Evolutionary conservation across 495 filamentous ascomycete genomes (phyloP), one percentile per base, ranked within the genome.

Genomic region (Penicillium soppii): DNA sequence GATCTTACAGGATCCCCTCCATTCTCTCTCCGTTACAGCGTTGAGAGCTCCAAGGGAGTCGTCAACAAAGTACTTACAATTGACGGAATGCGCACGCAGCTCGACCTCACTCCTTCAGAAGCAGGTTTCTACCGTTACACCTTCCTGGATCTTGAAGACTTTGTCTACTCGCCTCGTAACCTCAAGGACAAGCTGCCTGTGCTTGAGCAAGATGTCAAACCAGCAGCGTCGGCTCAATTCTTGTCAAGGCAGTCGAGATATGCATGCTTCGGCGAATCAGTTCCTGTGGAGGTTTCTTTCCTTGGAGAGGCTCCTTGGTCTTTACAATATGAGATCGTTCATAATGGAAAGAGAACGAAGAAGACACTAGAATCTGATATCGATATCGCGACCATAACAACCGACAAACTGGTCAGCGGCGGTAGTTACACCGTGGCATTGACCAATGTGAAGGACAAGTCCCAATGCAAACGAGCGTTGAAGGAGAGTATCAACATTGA

Each of bases 281-380:
- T 90, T 5, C 78, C 82, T 20, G 81, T 92, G 17, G 79, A 87
- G 35, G 80, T 97, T 32, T 66, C 74, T 47, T 80, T 97, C 37
- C 70, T 84, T 43, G 94, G 95, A 26, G 90, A 96, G 52, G 74
- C 81, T 16, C 94, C 94, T 0, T 95, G 90, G 77, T 87, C 73
- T n/a, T 65, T 98, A 7, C 90, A 96, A 57, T 98, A 96, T 71
- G 94, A 97, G 63, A 71, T 97, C 23, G 79, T 96, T n/a, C 88
- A 97, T 63, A 85, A 87, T 52, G 91, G 91, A 27, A 95, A 88
- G 71, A 81, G 90, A 43, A 83, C 78, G 20, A 85, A 87, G 39
- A 74, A 86, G 52, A 79, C 78, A 19, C 73, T 83, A n/a, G 73
- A 82, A 7, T 79, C 95, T 35, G 72, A 83, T 12, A 73, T 70